A percentile compares a stretch with the other conserved stretches of the same genome.
phyloP scores from a whole-genome alignment of 129 eudicot genomes.

The Lactuca saligna region DNA sequence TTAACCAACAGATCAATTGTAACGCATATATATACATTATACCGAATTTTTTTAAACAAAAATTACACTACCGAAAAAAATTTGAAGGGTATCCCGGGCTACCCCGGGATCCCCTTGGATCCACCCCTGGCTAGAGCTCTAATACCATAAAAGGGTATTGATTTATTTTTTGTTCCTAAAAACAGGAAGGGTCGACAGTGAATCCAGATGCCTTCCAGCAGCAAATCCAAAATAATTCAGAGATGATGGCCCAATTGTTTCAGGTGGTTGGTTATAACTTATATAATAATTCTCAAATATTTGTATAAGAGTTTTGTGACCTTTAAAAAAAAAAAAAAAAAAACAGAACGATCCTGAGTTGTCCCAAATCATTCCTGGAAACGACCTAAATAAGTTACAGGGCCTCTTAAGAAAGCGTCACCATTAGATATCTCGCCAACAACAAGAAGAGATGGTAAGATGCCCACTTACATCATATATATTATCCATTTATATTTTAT shows the following conservation, averaged over 20 bases:
- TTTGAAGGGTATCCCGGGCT: too few species aligned
- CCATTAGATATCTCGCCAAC: slow-evolving; percentile 54
- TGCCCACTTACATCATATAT: not conserved
- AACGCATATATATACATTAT: too few species aligned
- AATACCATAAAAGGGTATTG: too few species aligned
- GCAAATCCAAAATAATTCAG: slow-evolving; percentile 57
- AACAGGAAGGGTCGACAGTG: slow-evolving; percentile 76
- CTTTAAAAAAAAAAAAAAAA: not conserved
- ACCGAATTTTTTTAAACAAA: too few species aligned
- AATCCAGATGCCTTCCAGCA: slow-evolving; percentile 74
- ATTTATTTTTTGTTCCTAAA: too few species aligned
- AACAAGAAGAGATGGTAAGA: slow-evolving; percentile 66
- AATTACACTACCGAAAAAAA: too few species aligned
- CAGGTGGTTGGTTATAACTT: slow-evolving; percentile 41
- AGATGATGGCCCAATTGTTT: slow-evolving; percentile 65
- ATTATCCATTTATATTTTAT: too few species aligned
- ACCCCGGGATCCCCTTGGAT: too few species aligned
- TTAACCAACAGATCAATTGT: too few species aligned
- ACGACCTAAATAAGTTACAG: slow-evolving; percentile 63
- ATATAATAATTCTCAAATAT: not conserved
- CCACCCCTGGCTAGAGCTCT: too few species aligned
- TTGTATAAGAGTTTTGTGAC: slow-evolving; percentile 6
- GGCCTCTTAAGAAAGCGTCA: slow-evolving; percentile 55
- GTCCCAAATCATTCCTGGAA: slow-evolving; percentile 69
- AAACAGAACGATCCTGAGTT: slow-evolving; percentile 69